Evolutionary conservation across 2,329 filamentous ascomycete species (phyloP), one percentile per base, ranked within the genome.

Genomic region (Lasiodiplodia gonubiensis): DNA sequence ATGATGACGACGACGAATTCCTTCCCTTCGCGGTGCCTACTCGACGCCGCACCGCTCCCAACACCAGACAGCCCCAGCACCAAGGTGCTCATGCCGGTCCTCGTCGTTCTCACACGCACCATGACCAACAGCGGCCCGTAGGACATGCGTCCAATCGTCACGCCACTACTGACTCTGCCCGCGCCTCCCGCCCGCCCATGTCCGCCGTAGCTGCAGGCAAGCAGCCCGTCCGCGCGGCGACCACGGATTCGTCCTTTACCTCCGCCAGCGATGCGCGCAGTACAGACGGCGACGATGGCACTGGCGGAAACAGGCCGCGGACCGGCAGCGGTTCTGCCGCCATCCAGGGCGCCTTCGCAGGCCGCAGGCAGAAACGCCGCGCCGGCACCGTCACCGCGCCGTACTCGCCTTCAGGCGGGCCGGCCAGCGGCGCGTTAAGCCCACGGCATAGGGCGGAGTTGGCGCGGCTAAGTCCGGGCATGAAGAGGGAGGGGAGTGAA

Each of bases 401-500:
- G 35, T 65, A 51, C 25, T 55, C 66, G 48, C 49, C 27, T 48
- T 21, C 39, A 2, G 53, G 25, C 10, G 64, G 52, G 16, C 33
- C 39, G 30, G 27, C 21, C 18, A 23, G 8, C n/a, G 64, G 67
- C 16, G 54, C 74, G 2, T 70, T 83, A 11, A 79, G 76, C 51
- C 88, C 89, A 1, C 85, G 85, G 25, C 84, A 88, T 27, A 85
- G 85, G 16, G 82, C 85, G 7, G 89, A 90, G 52, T 73, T 89
- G 59, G 82, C 85, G 2, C 84, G 84, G 30, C 80, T 86, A 53
- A 64, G 60, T 71, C 85, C 87, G 33, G 84, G 85, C 72, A 83
- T 81, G 0, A 0, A 83, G 84, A 37, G 27, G 14, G 88, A 90
- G 69, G 87, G 87, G 14, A 92, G 90, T 73, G 90, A 93, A 70